Percentiles rank a stretch among this genome's conserved stretches.
These are phyloP conservation scores for Colletotrichum sp. DNA, from an alignment of 2,329 filamentous ascomycete genomes.

Conservation along the genomic window DNA sequence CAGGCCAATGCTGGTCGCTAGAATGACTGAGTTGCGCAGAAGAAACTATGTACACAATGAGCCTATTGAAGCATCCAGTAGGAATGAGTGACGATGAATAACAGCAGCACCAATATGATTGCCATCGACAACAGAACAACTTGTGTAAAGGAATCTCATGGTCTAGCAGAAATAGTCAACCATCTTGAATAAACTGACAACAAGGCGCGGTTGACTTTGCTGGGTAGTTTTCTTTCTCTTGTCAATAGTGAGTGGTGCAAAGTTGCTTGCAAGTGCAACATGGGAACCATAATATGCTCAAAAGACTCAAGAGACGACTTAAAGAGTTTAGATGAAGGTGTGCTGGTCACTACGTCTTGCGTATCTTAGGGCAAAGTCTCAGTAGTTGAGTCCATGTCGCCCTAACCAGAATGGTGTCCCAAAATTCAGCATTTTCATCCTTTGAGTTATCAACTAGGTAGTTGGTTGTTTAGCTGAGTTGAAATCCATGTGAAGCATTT, in stretches of 20 bases:
- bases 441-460: neutral
- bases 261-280: too few species aligned
- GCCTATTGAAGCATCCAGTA: neutral
- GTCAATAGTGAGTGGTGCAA: too few species aligned
- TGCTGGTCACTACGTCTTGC: too few species aligned
- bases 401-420: too few species aligned
- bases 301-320: too few species aligned
- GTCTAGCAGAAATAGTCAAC: neutral
- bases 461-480: neutral
- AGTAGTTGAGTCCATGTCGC: too few species aligned
- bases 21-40: neutral
- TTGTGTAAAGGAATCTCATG: neutral
- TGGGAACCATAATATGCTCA: too few species aligned
- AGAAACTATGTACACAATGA: neutral
- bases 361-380: too few species aligned
- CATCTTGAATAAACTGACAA: neutral
- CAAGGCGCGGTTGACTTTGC: too few species aligned
- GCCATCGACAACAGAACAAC: neutral
- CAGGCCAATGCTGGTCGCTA: neutral
- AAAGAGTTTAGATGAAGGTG: too few species aligned
- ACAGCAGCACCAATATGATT: neutral
- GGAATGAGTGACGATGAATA: neutral
- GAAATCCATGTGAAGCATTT: accelerated
- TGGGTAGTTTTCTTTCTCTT: too few species aligned
- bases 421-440: neutral